These are phyloP conservation scores for Metschnikowia noctiluminum DNA, from an alignment of 805 yeast genomes.

Conservation along the genomic window DNA sequence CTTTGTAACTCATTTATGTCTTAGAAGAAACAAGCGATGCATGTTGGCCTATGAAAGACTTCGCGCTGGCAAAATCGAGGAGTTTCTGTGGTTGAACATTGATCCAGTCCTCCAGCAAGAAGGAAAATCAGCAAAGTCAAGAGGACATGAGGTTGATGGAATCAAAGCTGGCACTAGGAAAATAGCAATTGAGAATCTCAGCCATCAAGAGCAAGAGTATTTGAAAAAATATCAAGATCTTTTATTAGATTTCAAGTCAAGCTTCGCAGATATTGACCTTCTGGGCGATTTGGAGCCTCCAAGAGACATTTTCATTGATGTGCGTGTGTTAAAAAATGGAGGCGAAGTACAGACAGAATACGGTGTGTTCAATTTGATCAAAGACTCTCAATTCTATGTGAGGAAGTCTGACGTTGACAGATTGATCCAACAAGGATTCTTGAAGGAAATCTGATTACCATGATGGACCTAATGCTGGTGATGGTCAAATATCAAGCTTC, in stretches of 20 bases:
- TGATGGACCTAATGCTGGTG: not conserved
- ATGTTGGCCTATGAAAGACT: constrained; percentile 76
- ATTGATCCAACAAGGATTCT: constrained; percentile 87
- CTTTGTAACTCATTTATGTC: constrained; percentile 68
- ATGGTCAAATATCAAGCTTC: not conserved
- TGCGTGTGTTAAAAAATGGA: constrained; percentile 87
- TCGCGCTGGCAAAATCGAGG: constrained; percentile 65
- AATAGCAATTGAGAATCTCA: constrained; percentile 47
- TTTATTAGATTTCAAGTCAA: constrained; percentile 71
- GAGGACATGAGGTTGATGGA: not conserved
- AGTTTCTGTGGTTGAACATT: constrained; percentile 66
- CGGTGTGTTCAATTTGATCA: constrained; percentile 89
- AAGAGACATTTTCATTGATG: constrained; percentile 86
- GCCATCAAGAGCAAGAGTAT: constrained; percentile 80
- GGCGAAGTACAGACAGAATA: constrained; percentile 98
- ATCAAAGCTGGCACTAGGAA: constrained; percentile 5
- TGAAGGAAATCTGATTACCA: constrained; percentile 58
- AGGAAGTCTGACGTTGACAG: constrained; percentile 93
- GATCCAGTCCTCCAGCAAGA: constrained; percentile 38
- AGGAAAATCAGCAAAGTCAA: not conserved
- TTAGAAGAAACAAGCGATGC: constrained; percentile 88
- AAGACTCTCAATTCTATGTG: constrained; percentile 92
- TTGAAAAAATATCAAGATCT: constrained; percentile 66
- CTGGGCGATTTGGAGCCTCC: constrained; percentile 93
- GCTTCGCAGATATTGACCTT: constrained; percentile 77